These are phyloP conservation scores for Solanum ossicruentum DNA, from an alignment of 257 asterid genomes.

Conservation along the genomic window DNA sequence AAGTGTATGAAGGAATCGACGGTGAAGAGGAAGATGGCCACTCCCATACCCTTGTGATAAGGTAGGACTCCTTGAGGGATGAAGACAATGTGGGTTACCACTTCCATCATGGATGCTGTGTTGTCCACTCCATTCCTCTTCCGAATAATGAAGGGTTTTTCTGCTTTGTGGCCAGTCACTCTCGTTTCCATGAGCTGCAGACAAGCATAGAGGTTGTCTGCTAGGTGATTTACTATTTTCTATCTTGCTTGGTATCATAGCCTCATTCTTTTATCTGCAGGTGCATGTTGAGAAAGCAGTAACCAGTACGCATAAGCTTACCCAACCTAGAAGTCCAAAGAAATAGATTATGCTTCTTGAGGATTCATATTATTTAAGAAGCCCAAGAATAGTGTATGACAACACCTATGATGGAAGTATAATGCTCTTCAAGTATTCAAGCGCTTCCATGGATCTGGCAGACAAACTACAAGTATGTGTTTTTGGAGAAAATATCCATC, in stretches of 20 bases:
- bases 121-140: slow-evolving; percentile 35
- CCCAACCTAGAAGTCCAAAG: too few relatives aligned
- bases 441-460: too few relatives aligned
- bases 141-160: slow-evolving; percentile 30
- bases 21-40: slow-evolving; percentile 35
- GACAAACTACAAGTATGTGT: too few relatives aligned
- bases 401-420: too few relatives aligned
- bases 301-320: too few relatives aligned
- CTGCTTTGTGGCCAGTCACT: slow-evolving; percentile 38
- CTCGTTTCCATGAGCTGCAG: slow-evolving; percentile 39
- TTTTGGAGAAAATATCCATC: too few relatives aligned
- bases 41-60: slow-evolving; percentile 31
- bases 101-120: slow-evolving; percentile 43
- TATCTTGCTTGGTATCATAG: not conserved
- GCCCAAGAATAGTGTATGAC: too few relatives aligned
- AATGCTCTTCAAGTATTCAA: too few relatives aligned
- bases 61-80: slow-evolving; percentile 19
- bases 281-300: too few relatives aligned
- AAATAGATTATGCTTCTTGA: too few relatives aligned
- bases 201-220: slow-evolving; percentile 33
- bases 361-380: too few relatives aligned
- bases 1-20: slow-evolving; percentile 36
- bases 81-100: slow-evolving; percentile 32
- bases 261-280: too few relatives aligned
- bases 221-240: not conserved